Evolutionary conservation across 1,284 basidiomycete genomes (phyloP).

Genomic region (Ceratobasidium sp.): DNA sequence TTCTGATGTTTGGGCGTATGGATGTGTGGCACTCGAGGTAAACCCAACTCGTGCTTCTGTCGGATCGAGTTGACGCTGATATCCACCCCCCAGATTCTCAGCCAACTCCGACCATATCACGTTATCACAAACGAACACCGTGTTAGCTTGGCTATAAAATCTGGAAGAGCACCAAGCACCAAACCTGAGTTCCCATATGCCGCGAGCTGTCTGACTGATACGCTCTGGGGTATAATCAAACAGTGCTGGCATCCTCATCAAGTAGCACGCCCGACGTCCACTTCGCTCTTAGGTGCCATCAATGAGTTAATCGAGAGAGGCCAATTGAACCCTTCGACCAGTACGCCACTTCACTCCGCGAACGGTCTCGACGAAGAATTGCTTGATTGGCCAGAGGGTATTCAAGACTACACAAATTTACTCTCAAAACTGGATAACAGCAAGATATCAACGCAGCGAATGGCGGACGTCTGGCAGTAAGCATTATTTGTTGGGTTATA

Average conservation of each 20-base stretch:
- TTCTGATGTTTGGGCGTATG: conserved; percentile 35
- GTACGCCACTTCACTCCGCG: not conserved
- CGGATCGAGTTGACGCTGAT: too few species aligned
- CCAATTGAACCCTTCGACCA: not conserved
- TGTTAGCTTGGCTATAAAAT: conserved; percentile 20
- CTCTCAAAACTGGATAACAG: not conserved
- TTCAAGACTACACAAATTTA: not conserved
- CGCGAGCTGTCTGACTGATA: conserved; percentile 24
- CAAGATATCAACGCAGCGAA: conserved; percentile 4
- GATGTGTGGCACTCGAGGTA: conserved; percentile 38
- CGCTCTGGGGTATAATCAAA: conserved; percentile 9
- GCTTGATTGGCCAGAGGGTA: conserved; percentile 9
- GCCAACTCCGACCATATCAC: conserved; percentile 37
- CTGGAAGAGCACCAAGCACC: conserved; percentile 6
- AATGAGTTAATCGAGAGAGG: conserved; percentile 7
- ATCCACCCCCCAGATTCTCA: not conserved
- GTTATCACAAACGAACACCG: conserved; percentile 31
- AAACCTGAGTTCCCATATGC: conserved; percentile 22
- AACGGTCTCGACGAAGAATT: not conserved
- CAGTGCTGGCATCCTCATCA: conserved; percentile 25
- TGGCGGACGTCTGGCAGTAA: conserved; percentile 35
- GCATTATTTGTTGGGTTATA: not conserved
- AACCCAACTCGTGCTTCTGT: not conserved
- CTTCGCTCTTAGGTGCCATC: conserved; percentile 3
- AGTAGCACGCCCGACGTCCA: not conserved